Conservation (phyloP, 768 basidiomycete genomes). For the Peribolospora baueri region DNA sequence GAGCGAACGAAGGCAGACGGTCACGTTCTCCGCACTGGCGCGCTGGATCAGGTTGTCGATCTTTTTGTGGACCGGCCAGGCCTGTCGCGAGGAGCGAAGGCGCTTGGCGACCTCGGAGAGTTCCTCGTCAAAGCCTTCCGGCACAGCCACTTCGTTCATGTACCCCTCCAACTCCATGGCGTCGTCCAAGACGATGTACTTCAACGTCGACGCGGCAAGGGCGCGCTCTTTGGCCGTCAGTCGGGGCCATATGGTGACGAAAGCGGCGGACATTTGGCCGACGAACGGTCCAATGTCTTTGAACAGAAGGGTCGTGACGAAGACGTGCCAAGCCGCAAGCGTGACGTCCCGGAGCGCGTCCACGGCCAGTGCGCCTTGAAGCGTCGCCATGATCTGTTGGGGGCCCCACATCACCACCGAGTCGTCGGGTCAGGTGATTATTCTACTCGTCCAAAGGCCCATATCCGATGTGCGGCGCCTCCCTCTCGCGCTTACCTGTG, state of each 20-base stretch:
- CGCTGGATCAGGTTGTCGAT: constrained; percentile 49
- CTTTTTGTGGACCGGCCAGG: constrained; percentile 31
- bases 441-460: background rate
- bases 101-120: constrained; percentile 16
- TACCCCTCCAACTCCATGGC: constrained; percentile 31
- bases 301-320: constrained; percentile 41
- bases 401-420: background rate
- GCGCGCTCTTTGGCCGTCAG: constrained; percentile 32
- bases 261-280: constrained; percentile 62
- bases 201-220: constrained; percentile 35
- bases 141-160: constrained; percentile 58
- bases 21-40: constrained; percentile 49
- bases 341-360: constrained; percentile 54
- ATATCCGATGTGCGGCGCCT: background rate
- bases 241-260: constrained; percentile 49
- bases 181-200: constrained; percentile 43
- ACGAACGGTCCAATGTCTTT: constrained; percentile 58
- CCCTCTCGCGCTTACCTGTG: constrained; percentile 37
- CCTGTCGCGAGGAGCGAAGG: constrained; percentile 21
- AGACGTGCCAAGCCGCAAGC: constrained; percentile 51
- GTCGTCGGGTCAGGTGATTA: background rate
- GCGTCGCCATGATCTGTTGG: constrained; percentile 70
- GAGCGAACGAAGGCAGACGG: constrained; percentile 47
- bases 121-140: constrained; percentile 21
- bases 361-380: constrained; percentile 65